Evolutionary conservation across 176 grass and related monocot genomes (phyloP).

Genomic region (Eleusine coracana): DNA sequence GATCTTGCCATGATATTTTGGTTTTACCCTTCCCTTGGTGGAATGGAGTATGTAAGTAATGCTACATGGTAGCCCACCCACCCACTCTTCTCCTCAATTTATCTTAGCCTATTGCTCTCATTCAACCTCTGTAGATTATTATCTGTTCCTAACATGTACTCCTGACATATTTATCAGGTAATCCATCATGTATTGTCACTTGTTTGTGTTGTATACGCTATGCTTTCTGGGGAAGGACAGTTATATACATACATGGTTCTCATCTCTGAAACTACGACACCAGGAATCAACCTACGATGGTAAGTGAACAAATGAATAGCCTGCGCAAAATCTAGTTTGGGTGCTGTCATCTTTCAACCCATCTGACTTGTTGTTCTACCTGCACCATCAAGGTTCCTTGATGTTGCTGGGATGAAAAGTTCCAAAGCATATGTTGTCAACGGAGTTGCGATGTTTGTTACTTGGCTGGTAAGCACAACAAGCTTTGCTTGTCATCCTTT

Average conservation of each 20-base stretch:
- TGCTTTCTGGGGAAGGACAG: conserved; percentile 85
- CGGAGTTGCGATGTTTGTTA: conserved; percentile 79
- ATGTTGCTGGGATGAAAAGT: conserved; percentile 87
- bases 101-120: neutral
- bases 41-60: conserved; percentile 89
- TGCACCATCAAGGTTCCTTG: conserved; percentile 80
- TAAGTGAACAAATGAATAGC: conserved; percentile 46
- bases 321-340: conserved; percentile 9
- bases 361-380: conserved; percentile 38
- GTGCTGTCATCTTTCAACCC: conserved; percentile 6
- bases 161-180: conserved; percentile 54
- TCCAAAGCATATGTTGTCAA: conserved; percentile 82
- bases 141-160: conserved; percentile 17
- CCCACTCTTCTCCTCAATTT: neutral
- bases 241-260: conserved; percentile 89
- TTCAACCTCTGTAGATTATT: conserved; percentile 8
- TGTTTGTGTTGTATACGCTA: conserved; percentile 68
- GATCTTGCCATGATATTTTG: conserved; percentile 95
- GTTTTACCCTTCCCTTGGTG: conserved; percentile 93
- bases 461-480: conserved; percentile 76
- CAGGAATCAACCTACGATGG: conserved; percentile 96
- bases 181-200: conserved; percentile 81
- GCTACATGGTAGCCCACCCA: neutral
- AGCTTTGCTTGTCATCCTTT: neutral
- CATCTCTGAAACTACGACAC: conserved; percentile 92